Percentiles rank a stretch among this genome's conserved stretches.
These are phyloP conservation scores for Exophiala spinifera DNA, from an alignment of 2,329 filamentous ascomycete genomes.

Conservation along the genomic window DNA sequence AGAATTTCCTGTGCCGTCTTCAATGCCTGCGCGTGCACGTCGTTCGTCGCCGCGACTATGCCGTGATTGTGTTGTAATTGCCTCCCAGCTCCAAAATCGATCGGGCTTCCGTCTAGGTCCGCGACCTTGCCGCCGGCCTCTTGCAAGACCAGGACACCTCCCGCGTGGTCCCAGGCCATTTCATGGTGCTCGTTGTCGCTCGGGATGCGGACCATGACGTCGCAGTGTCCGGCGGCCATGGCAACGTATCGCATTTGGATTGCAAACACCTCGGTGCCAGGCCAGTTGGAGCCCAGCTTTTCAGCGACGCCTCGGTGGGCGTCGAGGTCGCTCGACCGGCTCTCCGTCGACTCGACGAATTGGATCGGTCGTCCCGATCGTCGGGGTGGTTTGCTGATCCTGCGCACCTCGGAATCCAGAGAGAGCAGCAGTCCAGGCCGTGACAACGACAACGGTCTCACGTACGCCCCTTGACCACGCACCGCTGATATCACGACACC, in stretches of 20 bases:
- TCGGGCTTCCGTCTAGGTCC: constrained; percentile 49
- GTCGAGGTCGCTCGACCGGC: not conserved
- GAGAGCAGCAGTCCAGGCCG: constrained; percentile 31
- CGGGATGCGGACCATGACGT: constrained; percentile 50
- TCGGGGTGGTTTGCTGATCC: constrained; percentile 29
- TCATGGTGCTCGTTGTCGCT: constrained; percentile 46
- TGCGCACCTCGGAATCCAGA: constrained; percentile 22
- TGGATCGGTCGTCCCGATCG: not conserved
- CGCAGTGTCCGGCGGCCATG: constrained; percentile 49
- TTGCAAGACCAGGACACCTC: constrained; percentile 50
- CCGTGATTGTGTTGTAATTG: constrained; percentile 40
- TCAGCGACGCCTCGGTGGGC: constrained; percentile 31
- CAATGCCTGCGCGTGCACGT: not conserved
- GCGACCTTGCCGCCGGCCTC: constrained; percentile 52
- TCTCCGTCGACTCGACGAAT: constrained; percentile 1
- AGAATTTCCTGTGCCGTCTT: not conserved
- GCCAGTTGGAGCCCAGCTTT: constrained; percentile 45
- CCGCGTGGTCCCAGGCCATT: constrained; percentile 56
- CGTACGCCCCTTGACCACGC: constrained; percentile 41
- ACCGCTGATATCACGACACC: constrained; percentile 53
- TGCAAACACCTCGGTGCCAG: constrained; percentile 50
- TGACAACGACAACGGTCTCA: constrained; percentile 39
- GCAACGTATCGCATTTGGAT: constrained; percentile 55
- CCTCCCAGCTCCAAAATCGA: constrained; percentile 48
- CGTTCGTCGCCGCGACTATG: constrained; percentile 37